Evolutionary conservation across 495 filamentous ascomycete species (phyloP), one percentile per base, ranked within the genome.

Genomic region (Xylaria acuta): DNA sequence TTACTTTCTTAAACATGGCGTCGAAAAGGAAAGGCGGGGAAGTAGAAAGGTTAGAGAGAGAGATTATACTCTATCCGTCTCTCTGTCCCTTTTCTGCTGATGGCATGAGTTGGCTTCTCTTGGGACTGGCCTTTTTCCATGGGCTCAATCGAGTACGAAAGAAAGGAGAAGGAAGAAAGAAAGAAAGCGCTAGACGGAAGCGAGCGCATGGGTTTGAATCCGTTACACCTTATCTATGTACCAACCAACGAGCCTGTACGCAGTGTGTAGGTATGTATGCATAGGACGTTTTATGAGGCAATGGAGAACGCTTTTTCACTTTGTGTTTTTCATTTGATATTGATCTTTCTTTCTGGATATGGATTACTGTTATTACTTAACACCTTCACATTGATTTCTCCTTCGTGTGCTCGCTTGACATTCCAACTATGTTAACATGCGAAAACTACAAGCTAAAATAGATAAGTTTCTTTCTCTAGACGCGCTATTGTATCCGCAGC

Each of bases 231-330:
- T 34, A 43, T 43, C n/a, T 64, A 41, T 34, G n/a, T 43, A 25
- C 14, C 38, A 34, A 41, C 36, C 30, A 34, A 64, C 60, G 27
- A 64, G 60, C 53, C 53, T 56, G 60, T 64, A 64, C 22, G 22
- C 38, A 43, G 30, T 74, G 69, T 74, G 53, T 38, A 38, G 3
- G 59, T 69, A 53, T 73, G 74, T 72, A 74, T 67, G 66, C 56
- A 53, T 67, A 67, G 51, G 69, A 64, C 49, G 66, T 56, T 41
- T 69, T 64, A 72, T 34, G 68, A 70, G 56, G 59, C 68, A 63
- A 73, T 51, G 71, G 67, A 69, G 62, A 47, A 53, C 30, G 49
- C 41, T 30, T 51, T 53, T 51, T 60, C 20, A 70, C n/a, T 47
- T 22, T 51, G 22, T 65, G 27, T 30, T 20, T 54, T 69, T 73